Conservation (phyloP, 2,329 filamentous ascomycete genomes). For the Ophiostoma pallidulum region DNA sequence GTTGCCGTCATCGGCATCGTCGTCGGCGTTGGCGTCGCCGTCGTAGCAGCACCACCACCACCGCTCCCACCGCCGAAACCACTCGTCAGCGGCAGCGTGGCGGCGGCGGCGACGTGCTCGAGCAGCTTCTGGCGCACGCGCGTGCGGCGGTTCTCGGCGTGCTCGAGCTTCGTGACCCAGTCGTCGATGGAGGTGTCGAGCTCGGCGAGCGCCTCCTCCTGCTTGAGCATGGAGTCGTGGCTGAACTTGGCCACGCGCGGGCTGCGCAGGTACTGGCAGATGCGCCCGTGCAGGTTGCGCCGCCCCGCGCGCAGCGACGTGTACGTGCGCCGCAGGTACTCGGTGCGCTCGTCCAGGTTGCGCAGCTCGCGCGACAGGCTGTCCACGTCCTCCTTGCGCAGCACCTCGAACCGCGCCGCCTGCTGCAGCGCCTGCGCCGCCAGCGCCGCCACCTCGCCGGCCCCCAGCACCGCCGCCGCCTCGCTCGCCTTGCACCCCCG, state of each 20-base stretch:
- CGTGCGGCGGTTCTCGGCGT: conserved; percentile 66
- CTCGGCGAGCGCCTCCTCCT: conserved; percentile 69
- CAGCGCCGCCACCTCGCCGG: conserved; percentile 40
- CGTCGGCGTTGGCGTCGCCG: too few relatives aligned
- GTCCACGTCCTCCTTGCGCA: conserved; percentile 53
- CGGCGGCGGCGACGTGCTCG: conserved; percentile 68
- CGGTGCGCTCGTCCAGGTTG: conserved; percentile 65
- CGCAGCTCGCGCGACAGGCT: conserved; percentile 62
- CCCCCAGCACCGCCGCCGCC: conserved; percentile 38
- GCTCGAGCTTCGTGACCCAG: conserved; percentile 71
- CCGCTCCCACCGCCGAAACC: conserved; percentile 9
- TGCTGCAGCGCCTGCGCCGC: conserved; percentile 54
- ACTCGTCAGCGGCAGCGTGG: conserved; percentile 36
- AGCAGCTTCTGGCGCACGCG: conserved; percentile 70
- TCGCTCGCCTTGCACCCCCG: conserved; percentile 46
- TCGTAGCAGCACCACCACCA: too few relatives aligned
- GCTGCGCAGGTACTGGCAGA: conserved; percentile 67
- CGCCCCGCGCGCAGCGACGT: conserved; percentile 65
- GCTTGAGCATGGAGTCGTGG: conserved; percentile 64
- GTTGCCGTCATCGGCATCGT: too few relatives aligned
- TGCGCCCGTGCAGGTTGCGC: conserved; percentile 65
- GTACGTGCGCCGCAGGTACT: conserved; percentile 70
- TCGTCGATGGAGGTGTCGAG: conserved; percentile 71
- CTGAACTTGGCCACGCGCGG: conserved; percentile 63
- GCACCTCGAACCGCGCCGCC: conserved; percentile 54